Base-by-base conservation (phyloP, 2,329 filamentous ascomycete genomes). In the Epichloe sibirici region DNA sequence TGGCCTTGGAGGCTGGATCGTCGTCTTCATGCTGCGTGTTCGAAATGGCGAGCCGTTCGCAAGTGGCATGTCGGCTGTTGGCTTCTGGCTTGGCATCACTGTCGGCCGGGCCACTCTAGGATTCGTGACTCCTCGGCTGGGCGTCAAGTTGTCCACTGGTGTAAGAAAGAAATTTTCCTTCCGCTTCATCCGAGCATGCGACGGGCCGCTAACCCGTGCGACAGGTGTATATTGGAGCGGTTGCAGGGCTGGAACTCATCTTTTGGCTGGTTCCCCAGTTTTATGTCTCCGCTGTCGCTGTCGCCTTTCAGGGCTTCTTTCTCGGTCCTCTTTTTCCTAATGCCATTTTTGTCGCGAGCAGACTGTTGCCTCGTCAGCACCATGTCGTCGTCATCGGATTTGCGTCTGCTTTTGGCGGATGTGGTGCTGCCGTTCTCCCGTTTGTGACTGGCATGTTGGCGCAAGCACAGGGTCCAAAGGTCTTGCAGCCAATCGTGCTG, bases 71-170 rank as follows among this genome's bases (percentile, higher is more conserved):
- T 81, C 80, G 0, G 81, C 79, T 0, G 87, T 85, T 0, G 86
- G 85, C 0, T 90, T 88, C 66, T 90, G 86, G 86, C 76, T 85
- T 17, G 86, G 86, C 0, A 78, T 89, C 60, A 87, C 85, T 0
- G 65, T 85, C 0, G 86, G 86, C 0, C 73, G 86, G 1, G 71
- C 88, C 1, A 64, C 77, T 0, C 67, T 90, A 4, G 84, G 85
- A 0, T 88, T 90, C 56, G 75, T 88, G 0, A 90, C 87, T 0
- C 81, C 84, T 0, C 69, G 73, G 2, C 69, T 89, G 12, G 87
- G 87, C 0, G 86, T 90, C 67, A 87, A 85, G 62, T 59, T 76
- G 15, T 76, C 82, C 13, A 74, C 85, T 31, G 61, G 72, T 17
- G 48, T 65, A 45, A 38, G 51, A 11, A 4, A 31, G n/a, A 31